Base-by-base conservation (phyloP, 768 basidiomycete genomes). In the Suillus paluster region DNA sequence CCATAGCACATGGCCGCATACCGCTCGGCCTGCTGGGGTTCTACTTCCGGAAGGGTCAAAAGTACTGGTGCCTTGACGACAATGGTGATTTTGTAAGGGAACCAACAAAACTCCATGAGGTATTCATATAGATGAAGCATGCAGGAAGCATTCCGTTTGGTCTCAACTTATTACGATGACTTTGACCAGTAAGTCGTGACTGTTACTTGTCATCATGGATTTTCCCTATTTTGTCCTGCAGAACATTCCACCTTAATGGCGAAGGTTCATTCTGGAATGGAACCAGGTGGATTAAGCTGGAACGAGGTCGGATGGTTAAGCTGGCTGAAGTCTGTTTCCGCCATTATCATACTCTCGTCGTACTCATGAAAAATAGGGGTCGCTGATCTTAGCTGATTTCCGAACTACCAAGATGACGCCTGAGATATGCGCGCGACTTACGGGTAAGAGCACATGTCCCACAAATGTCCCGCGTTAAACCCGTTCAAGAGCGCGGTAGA, bases 1-100 rank as follows among this genome's bases (percentile, higher is more conserved):
- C 50, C n/a, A 25, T 56, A 8, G 27, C 25, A 6, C 57, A 68
- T 15, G 67, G 67, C 12, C 67, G 66, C 36, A 62, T 68, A 21
- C 67, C 67, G 8, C 65, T 38, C 23, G 67, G 68, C 19, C 54
- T 64, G 5, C 53, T 63, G 19, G 25, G 17, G 5, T 63, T 63
- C 36, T 55, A 63, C 44, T 63, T 63, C 52, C 52, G 33, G 34
- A 38, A 41, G 34, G 33, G 42, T 30, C 48, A 50, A 19, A 56
- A 41, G 19, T 58, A 38, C 52, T 64, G 56, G 21, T 57, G 56
- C 39, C 15, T 10, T 14, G 50, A 64, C 15, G 38, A 48, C 21
- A 39, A 63, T 42, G 10, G 21, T 45, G 46, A 39, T 21, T 34
- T 63, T 25, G 48, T 58, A 23, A 58, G 49, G 15, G 50, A 54